These are phyloP conservation scores for Leishmania mexicana DNA, from an alignment of 208 protist species.

Conservation along the genomic window DNA sequence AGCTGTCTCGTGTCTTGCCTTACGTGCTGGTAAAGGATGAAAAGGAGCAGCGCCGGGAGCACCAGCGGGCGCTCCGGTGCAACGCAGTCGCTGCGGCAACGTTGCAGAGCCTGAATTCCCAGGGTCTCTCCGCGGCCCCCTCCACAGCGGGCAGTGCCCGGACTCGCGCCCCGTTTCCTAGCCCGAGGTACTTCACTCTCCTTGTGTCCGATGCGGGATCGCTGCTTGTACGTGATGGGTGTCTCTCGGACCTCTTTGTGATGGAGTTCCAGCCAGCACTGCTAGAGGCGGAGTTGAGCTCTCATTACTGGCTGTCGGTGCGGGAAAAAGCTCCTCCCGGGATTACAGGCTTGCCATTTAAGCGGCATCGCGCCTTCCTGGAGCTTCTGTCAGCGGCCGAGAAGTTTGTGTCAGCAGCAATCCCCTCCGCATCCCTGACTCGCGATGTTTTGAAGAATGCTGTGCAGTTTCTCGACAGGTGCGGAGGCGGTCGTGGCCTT, in stretches of 20 bases:
- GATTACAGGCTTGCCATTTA: neutral
- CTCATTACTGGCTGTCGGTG: neutral
- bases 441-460: neutral
- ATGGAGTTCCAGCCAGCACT: conserved; percentile 31
- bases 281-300: neutral
- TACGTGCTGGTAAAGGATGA: conserved; percentile 16
- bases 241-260: conserved; percentile 50
- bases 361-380: neutral
- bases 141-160: neutral
- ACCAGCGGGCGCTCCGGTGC: conserved; percentile 4
- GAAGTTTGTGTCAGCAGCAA: neutral
- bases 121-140: neutral
- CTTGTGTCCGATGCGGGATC: conserved; percentile 6
- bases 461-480: neutral
- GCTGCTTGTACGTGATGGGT: conserved; percentile 16
- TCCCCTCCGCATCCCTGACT: neutral
- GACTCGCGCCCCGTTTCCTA: neutral
- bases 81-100: conserved; percentile 21
- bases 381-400: neutral
- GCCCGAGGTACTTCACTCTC: conserved; percentile 14
- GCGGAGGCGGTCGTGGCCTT: conserved; percentile 5
- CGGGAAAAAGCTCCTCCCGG: too few relatives aligned
- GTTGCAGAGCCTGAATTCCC: neutral
- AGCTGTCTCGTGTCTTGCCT: neutral
- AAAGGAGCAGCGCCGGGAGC: neutral